A percentile compares a stretch with the other conserved stretches of the same genome.
Conservation (phyloP, 2,329 filamentous ascomycete species). For the Fusarium sp. region DNA sequence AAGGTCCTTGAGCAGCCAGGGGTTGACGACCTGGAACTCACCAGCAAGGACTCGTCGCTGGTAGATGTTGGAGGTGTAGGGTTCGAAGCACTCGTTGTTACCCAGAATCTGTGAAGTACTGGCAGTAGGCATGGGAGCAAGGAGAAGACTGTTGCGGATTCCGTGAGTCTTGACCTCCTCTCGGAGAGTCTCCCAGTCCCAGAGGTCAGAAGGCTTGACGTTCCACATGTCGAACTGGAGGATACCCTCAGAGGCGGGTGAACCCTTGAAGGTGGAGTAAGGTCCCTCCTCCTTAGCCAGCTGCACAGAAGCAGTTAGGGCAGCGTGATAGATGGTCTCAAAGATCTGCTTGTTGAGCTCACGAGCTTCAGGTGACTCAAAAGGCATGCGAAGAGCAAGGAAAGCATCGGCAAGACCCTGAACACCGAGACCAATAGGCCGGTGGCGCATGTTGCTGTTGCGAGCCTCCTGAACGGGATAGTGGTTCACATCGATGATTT, state of each 20-base stretch:
- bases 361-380: slow-evolving; percentile 94
- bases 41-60: slow-evolving; percentile 97
- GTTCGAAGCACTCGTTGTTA: slow-evolving; percentile 99
- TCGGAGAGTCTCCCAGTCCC: slow-evolving; percentile 95
- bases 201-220: slow-evolving; percentile 91
- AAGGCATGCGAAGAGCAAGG: slow-evolving; percentile 94
- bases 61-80: slow-evolving; percentile 99
- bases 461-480: slow-evolving; percentile 95
- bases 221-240: slow-evolving; percentile 99
- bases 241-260: slow-evolving; percentile 92
- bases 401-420: slow-evolving; percentile 98
- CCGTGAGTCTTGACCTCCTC: slow-evolving; percentile 92
- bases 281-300: slow-evolving; percentile 85
- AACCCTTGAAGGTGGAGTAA: slow-evolving; percentile 93
- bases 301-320: slow-evolving; percentile 88
- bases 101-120: slow-evolving; percentile 97
- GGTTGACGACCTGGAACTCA: slow-evolving; percentile 99
- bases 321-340: slow-evolving; percentile 98
- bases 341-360: slow-evolving; percentile 98
- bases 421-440: slow-evolving; percentile 95
- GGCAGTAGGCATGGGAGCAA: slow-evolving; percentile 98
- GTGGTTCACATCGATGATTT: slow-evolving; percentile 98
- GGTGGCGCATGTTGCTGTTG: slow-evolving; percentile 97
- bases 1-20: slow-evolving; percentile 97
- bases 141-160: slow-evolving; percentile 92